These are phyloP conservation scores for Penicillium lividum DNA, from an alignment of 495 filamentous ascomycete genomes.

Conservation along the genomic window DNA sequence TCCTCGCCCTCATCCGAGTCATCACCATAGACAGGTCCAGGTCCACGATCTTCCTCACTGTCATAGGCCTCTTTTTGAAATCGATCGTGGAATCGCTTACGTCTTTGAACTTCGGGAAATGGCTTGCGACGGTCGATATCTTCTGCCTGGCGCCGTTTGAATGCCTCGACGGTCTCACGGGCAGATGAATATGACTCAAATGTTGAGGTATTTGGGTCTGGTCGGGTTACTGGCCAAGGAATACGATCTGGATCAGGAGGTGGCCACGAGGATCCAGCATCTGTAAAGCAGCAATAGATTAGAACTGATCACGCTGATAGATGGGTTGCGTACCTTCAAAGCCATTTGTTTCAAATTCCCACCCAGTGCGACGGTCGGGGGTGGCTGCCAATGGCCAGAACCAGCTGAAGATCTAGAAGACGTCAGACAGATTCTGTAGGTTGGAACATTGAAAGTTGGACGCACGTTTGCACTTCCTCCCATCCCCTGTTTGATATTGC, in stretches of 20 bases:
- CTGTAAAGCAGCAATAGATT: slow-evolving; percentile 26
- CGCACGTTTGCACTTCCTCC: slow-evolving; percentile 57
- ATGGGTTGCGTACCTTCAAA: slow-evolving; percentile 67
- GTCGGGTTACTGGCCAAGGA: slow-evolving; percentile 42
- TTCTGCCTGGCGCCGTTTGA: slow-evolving; percentile 55
- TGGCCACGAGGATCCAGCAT: slow-evolving; percentile 68
- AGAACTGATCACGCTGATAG: not conserved
- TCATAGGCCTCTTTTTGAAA: slow-evolving; percentile 39
- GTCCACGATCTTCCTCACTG: slow-evolving; percentile 33
- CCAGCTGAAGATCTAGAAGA: slow-evolving; percentile 53
- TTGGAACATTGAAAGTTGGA: not conserved
- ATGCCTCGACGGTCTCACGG: slow-evolving; percentile 54
- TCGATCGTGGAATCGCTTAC: slow-evolving; percentile 54
- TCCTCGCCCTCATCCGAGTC: slow-evolving; percentile 54
- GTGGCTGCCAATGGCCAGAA: slow-evolving; percentile 63
- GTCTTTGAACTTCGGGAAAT: slow-evolving; percentile 37
- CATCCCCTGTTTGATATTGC: slow-evolving; percentile 75
- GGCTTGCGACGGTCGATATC: slow-evolving; percentile 48
- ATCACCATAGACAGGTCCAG: slow-evolving; percentile 26
- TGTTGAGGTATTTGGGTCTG: slow-evolving; percentile 23
- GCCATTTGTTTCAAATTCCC: slow-evolving; percentile 78
- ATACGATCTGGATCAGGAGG: slow-evolving; percentile 87
- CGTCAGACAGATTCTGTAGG: slow-evolving; percentile 5
- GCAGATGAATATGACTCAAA: slow-evolving; percentile 40
- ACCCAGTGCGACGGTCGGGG: slow-evolving; percentile 55